Evolutionary conservation across 2,329 filamentous ascomycete species (phyloP).

Genomic region (Lecanicillium sp.): DNA sequence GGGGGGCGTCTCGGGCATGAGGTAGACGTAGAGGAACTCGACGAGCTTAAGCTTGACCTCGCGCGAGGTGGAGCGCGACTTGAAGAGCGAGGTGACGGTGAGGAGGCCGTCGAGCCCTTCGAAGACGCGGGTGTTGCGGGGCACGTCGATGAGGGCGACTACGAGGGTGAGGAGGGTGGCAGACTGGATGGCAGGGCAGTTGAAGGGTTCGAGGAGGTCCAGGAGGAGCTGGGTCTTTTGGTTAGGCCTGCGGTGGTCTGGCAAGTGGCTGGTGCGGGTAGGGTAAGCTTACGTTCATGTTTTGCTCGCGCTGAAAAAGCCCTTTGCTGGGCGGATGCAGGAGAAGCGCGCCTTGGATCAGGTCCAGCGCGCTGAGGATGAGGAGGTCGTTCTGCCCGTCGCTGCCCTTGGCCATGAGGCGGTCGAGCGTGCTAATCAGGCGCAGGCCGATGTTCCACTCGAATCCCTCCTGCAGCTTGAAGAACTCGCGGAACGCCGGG

Average conservation of each 20-base stretch:
- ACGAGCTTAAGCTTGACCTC: slow-evolving; percentile 95
- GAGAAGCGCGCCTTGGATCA: slow-evolving; percentile 82
- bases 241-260: neutral
- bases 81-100: slow-evolving; percentile 89
- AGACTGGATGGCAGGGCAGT: slow-evolving; percentile 87
- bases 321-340: slow-evolving; percentile 85
- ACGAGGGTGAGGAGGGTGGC: slow-evolving; percentile 86
- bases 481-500: slow-evolving; percentile 90
- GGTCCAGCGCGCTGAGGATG: slow-evolving; percentile 79
- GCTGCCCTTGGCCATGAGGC: slow-evolving; percentile 74
- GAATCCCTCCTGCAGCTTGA: slow-evolving; percentile 93
- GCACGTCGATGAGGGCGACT: slow-evolving; percentile 78
- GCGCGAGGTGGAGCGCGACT: slow-evolving; percentile 74
- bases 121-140: slow-evolving; percentile 84
- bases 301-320: slow-evolving; percentile 80
- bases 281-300: slow-evolving; percentile 71
- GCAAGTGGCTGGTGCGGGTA: no score
- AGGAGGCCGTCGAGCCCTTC: slow-evolving; percentile 87
- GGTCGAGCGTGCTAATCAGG: slow-evolving; percentile 78
- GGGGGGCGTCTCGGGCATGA: slow-evolving; percentile 79
- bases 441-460: slow-evolving; percentile 94
- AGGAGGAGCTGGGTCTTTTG: slow-evolving; percentile 60
- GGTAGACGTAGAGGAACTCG: slow-evolving; percentile 96
- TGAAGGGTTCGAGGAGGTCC: slow-evolving; percentile 86
- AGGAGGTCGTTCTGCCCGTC: slow-evolving; percentile 81